Base-by-base conservation (phyloP, 106 monocot species). In the Dendrobium chrysotoxum region DNA sequence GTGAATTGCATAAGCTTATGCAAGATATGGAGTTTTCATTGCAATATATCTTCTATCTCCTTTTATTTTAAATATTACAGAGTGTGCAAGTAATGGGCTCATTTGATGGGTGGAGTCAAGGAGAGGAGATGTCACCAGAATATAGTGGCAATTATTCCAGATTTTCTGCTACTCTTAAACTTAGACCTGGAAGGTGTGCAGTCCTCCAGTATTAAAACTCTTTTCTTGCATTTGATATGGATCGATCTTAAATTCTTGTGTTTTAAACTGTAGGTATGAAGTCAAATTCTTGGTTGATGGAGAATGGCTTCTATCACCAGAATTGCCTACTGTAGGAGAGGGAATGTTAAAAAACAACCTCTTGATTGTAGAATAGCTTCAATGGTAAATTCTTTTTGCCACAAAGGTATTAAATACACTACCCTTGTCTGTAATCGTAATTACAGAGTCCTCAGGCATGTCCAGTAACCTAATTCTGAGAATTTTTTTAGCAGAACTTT, bases 81-180 rank as follows among this genome's bases (percentile, higher is more conserved):
- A 90, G 85, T 79, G 93, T 96, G 77, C 91, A 88, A 82, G 84
- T 96, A 75, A 96, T 96, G 96, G 96, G 96, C 11, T 87, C 96
- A 64, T 96, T 96, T 61, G 93, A 96, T 79, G 96, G 96, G 2
- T 96, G 96, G 96, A 88, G 79, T 44, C 75, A 83, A 84, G 96
- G 96, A 80, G 90, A 90, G 79, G 90, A 88, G 21, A 88, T 96
- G 91, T 93, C 93, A 25, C 79, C 79, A 20, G 96, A 96, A 71
- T 91, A 93, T 81, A 80, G 71, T 6, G 91, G 93, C 20, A 78
- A 68, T 82, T 89, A 84, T 70, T 68, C 81, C 41, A 91, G 81
- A 80, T 93, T 96, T 77, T 88, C 91, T 20, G 46, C 91, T 21
- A 87, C 85, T 17, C 75, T 96, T 75, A 93, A 84, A 79, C 93